Percentiles rank a stretch among this genome's conserved stretches.
These are phyloP conservation scores for Fraxinus sp. DNA, from an alignment of 305 asterid genomes.

Conservation along the genomic window DNA sequence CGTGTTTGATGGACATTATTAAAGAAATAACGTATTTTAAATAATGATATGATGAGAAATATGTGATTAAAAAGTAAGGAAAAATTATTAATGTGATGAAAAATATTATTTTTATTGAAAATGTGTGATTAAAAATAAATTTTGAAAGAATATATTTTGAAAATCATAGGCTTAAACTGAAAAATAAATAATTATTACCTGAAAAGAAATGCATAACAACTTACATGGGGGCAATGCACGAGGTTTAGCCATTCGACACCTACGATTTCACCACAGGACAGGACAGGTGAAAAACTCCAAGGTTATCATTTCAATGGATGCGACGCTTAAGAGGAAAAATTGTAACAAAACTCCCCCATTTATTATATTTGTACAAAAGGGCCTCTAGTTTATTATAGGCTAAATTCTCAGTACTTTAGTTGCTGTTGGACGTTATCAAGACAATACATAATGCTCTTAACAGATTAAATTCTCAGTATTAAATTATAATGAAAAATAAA, in stretches of 20 bases:
- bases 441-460: not conserved
- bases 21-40: no score
- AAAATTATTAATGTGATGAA: no score
- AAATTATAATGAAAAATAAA: not conserved
- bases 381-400: not conserved
- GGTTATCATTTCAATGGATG: not conserved
- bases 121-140: no score
- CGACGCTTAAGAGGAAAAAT: not conserved
- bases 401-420: not conserved
- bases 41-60: no score
- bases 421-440: not conserved
- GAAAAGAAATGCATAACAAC: slow-evolving; percentile 17
- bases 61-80: no score
- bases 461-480: not conserved
- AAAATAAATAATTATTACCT: slow-evolving; percentile 6
- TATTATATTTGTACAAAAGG: not conserved
- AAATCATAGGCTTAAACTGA: not conserved
- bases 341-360: not conserved
- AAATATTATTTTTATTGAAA: no score
- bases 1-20: no score
- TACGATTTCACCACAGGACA: not conserved
- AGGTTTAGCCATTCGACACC: not conserved
- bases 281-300: not conserved
- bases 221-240: not conserved
- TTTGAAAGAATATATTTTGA: no score